Evolutionary conservation across 805 yeast species (phyloP).

Genomic region (Kluyveromyces aestuarii): DNA sequence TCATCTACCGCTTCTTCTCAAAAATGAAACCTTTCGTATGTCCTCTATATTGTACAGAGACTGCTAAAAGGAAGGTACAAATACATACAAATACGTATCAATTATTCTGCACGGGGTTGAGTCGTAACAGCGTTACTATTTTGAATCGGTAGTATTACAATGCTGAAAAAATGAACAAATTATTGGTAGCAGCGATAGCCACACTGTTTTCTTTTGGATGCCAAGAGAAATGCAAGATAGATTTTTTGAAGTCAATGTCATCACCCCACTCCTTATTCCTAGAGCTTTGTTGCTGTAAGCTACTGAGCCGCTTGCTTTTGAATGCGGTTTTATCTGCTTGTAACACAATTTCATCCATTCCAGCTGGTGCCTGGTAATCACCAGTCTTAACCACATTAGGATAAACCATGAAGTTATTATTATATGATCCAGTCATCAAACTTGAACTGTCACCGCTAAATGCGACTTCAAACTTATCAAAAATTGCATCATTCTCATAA

Average conservation of each 20-base stretch:
- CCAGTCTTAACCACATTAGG: slow-evolving; percentile 59
- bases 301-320: slow-evolving; percentile 40
- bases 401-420: slow-evolving; percentile 93
- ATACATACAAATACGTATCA: neutral
- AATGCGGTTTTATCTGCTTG: slow-evolving; percentile 98
- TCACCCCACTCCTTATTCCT: slow-evolving; percentile 42
- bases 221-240: slow-evolving; percentile 94
- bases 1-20: too few relatives aligned
- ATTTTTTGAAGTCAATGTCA: slow-evolving; percentile 89
- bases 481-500: slow-evolving; percentile 95
- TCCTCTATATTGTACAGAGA: neutral
- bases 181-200: slow-evolving; percentile 97
- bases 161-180: slow-evolving; percentile 76
- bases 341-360: slow-evolving; percentile 55
- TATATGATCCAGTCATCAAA: slow-evolving; percentile 95
- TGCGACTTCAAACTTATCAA: slow-evolving; percentile 95
- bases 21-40: too few relatives aligned
- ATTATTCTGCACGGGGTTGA: neutral
- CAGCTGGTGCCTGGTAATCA: slow-evolving; percentile 10
- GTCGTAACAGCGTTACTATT: neutral
- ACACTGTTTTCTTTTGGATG: slow-evolving; percentile 95
- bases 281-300: slow-evolving; percentile 35
- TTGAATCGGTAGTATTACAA: slow-evolving; percentile 30
- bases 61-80: neutral
- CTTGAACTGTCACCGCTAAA: slow-evolving; percentile 88